Conservation (phyloP, 2,329 filamentous ascomycete genomes). For the Colletotrichum gloeosporioides region DNA sequence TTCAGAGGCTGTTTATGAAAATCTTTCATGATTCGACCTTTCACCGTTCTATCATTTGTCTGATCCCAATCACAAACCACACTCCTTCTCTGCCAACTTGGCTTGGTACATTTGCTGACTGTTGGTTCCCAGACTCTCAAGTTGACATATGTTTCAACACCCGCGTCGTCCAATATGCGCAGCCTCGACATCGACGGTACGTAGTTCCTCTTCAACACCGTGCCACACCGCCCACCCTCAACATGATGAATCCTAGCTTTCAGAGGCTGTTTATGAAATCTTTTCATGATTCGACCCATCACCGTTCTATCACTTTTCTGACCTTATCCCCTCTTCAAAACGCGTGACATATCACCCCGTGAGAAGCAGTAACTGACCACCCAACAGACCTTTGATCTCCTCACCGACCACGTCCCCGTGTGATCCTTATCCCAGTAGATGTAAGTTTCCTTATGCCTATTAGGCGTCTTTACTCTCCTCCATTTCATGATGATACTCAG, state of each 20-base stretch:
- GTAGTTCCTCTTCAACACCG: neutral
- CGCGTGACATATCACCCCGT: neutral
- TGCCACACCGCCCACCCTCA: neutral
- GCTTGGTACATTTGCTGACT: neutral
- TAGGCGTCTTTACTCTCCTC: neutral
- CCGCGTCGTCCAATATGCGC: neutral
- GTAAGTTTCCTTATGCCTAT: neutral
- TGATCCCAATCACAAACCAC: neutral
- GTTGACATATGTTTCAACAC: neutral
- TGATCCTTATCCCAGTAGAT: neutral
- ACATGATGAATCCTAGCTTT: conserved; percentile 44
- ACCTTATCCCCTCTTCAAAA: neutral
- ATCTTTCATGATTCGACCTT: conserved; percentile 38
- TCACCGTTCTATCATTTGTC: conserved; percentile 35
- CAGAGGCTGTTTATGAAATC: conserved; percentile 55
- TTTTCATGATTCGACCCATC: conserved; percentile 42
- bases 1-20: conserved; percentile 57
- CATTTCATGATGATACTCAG: conserved; percentile 38
- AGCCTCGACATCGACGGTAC: neutral
- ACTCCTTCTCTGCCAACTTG: neutral
- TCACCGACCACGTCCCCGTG: neutral
- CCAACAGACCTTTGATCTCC: neutral
- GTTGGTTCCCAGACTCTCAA: neutral
- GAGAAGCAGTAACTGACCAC: neutral
- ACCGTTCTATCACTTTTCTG: conserved; percentile 34